Percentiles rank a stretch among this genome's conserved stretches.
These are phyloP conservation scores for Spongospora subterranea DNA, from an alignment of 208 protist genomes.

Conservation along the genomic window DNA sequence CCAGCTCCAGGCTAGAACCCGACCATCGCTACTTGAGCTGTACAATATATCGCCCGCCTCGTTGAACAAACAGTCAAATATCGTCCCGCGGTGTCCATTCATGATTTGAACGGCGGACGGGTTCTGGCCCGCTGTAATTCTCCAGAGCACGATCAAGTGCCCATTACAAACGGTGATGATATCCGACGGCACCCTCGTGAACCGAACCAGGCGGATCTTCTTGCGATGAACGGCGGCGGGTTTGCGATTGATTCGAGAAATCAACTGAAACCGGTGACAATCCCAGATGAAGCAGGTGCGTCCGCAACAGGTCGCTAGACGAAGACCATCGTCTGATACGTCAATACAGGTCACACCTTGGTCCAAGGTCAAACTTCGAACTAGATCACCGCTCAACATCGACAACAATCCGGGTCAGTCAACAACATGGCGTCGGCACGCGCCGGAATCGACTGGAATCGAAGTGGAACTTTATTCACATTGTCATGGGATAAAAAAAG, in stretches of 20 bases:
- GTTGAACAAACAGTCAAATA: constrained; percentile 10
- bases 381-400: background rate
- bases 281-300: background rate
- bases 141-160: constrained; percentile 1
- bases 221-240: background rate
- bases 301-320: constrained; percentile 33
- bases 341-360: background rate
- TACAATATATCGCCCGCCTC: background rate
- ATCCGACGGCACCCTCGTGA: background rate
- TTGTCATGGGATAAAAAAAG: too few species aligned
- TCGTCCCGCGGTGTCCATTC: background rate
- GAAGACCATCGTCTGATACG: background rate
- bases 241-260: background rate
- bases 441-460: too few species aligned
- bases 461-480: too few species aligned
- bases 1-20: constrained; percentile 1
- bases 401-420: too few species aligned
- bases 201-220: background rate
- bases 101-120: background rate
- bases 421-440: too few species aligned
- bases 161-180: constrained; percentile 27
- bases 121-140: background rate
- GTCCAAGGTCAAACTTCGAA: constrained; percentile 17
- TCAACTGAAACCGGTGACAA: constrained; percentile 1
- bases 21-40: constrained; percentile 4